Conservation (phyloP, 192 early-diverging fungal species). For the Entomortierella lignicola region DNA sequence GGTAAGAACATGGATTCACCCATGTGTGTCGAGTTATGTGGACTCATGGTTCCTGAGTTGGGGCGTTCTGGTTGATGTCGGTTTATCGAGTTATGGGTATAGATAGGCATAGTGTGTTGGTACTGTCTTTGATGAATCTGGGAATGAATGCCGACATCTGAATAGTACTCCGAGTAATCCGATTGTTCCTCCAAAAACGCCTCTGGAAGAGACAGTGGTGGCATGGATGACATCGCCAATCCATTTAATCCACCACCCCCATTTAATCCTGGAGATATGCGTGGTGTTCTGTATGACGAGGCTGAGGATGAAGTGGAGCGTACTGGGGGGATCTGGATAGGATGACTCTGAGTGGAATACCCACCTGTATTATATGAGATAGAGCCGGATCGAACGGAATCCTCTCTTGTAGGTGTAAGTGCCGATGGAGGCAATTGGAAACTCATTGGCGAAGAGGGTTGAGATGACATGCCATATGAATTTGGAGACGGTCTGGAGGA, state of each 20-base stretch:
- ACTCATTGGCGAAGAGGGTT: constrained; percentile 41
- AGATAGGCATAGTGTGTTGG: neutral
- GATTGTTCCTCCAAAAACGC: constrained; percentile 40
- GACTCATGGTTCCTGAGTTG: neutral
- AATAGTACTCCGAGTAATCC: constrained; percentile 50
- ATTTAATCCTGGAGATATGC: constrained; percentile 36
- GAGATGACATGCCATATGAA: constrained; percentile 29
- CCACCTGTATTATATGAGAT: constrained; percentile 25
- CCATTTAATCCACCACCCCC: constrained; percentile 2
- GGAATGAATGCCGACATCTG: constrained; percentile 27
- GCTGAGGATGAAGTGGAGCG: constrained; percentile 1
- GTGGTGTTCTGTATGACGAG: constrained; percentile 35
- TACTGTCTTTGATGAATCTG: constrained; percentile 1
- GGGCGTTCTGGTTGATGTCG: constrained; percentile 1
- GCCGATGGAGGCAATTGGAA: constrained; percentile 49
- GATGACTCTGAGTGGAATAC: neutral
- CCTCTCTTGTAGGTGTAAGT: constrained; percentile 23
- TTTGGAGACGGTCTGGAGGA: constrained; percentile 29
- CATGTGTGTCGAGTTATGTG: neutral
- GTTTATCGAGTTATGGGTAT: neutral
- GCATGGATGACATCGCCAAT: constrained; percentile 11
- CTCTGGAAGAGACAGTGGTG: constrained; percentile 35
- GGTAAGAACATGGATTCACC: constrained; percentile 18
- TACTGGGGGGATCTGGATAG: constrained; percentile 19
- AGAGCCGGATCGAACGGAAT: constrained; percentile 27